Conservation (phyloP, 2,329 filamentous ascomycete species). For the Neofusicoccum sp. region DNA sequence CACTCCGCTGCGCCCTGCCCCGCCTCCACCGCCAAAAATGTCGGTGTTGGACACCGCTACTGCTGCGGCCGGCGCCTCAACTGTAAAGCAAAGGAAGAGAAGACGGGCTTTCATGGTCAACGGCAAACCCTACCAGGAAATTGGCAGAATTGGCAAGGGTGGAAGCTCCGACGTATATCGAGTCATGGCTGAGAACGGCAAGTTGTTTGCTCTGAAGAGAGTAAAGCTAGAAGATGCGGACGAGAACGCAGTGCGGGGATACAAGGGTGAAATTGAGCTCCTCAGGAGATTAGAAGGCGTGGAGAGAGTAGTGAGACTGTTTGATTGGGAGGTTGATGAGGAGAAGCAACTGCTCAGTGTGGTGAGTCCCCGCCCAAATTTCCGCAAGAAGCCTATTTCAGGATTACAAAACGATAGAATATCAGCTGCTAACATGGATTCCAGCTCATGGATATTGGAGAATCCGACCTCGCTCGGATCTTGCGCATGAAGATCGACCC, state of each 20-base stretch:
- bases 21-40: constrained; percentile 88
- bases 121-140: constrained; percentile 83
- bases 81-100: constrained; percentile 75
- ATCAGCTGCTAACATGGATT: not conserved
- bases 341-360: constrained; percentile 87
- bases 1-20: constrained; percentile 75
- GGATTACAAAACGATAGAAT: not conserved
- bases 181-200: constrained; percentile 95
- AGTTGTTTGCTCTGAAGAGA: constrained; percentile 90
- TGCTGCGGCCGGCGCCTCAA: constrained; percentile 75
- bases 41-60: constrained; percentile 92
- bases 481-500: constrained; percentile 67
- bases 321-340: constrained; percentile 91
- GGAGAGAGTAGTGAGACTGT: constrained; percentile 86
- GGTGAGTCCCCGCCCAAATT: constrained; percentile 53
- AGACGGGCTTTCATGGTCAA: constrained; percentile 86
- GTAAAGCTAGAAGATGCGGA: constrained; percentile 91
- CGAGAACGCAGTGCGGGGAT: constrained; percentile 78
- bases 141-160: constrained; percentile 88
- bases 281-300: constrained; percentile 80
- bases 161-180: constrained; percentile 94
- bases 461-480: constrained; percentile 87
- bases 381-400: not conserved
- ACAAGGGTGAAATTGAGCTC: constrained; percentile 93
- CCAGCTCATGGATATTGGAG: constrained; percentile 95